These are phyloP conservation scores for Tulasnella sp. DNA, from an alignment of 768 basidiomycete species.

Conservation along the genomic window DNA sequence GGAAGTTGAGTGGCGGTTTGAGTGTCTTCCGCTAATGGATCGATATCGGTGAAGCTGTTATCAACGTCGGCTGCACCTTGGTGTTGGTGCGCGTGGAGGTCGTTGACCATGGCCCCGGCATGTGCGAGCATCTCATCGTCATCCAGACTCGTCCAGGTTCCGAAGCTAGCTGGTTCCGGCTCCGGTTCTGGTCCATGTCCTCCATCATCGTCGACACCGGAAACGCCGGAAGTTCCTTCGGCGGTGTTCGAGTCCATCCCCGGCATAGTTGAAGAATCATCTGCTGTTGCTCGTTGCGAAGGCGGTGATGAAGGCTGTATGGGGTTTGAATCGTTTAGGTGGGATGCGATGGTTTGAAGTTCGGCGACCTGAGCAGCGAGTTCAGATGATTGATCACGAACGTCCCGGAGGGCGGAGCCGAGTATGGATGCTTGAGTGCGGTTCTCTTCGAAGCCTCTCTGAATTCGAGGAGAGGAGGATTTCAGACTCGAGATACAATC, in stretches of 20 bases:
- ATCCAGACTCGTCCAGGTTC: background rate
- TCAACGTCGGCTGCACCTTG: background rate
- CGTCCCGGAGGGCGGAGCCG: background rate
- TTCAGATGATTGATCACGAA: background rate
- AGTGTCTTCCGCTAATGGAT: background rate
- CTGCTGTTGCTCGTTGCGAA: background rate
- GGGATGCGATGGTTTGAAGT: background rate
- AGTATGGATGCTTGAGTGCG: background rate
- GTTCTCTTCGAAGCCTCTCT: background rate
- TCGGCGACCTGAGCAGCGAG: background rate
- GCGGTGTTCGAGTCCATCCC: background rate
- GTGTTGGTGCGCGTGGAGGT: background rate
- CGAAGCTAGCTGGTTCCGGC: background rate
- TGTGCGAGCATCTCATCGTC: conserved; percentile 1
- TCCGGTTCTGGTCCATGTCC: background rate
- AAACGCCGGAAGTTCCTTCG: background rate
- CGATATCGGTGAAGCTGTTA: background rate
- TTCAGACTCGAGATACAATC: background rate
- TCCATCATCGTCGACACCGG: background rate
- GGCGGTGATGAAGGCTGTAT: background rate
- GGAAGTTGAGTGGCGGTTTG: background rate
- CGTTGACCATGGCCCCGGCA: background rate
- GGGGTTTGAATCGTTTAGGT: background rate
- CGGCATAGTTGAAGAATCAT: background rate
- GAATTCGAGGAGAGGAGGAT: background rate